Evolutionary conservation across 2,329 filamentous ascomycete genomes (phyloP).

Genomic region (Xylariaceae sp.): DNA sequence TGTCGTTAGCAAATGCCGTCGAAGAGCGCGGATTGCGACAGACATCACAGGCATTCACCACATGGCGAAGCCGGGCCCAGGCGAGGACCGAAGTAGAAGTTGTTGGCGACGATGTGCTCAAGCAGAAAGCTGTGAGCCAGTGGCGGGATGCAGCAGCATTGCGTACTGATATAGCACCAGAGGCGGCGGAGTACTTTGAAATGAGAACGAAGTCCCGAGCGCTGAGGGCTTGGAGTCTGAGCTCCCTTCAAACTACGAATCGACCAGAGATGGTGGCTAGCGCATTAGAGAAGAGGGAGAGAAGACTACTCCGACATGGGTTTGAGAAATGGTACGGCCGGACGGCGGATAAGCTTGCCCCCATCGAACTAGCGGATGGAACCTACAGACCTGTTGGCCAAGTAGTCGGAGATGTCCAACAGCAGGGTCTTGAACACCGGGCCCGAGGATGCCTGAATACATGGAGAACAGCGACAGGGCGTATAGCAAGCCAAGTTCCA

Average conservation of each 20-base stretch:
- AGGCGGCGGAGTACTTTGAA: constrained; percentile 26
- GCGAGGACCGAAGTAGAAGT: constrained; percentile 20
- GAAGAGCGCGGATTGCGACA: constrained; percentile 24
- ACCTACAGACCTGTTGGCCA: constrained; percentile 23
- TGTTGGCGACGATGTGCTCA: constrained; percentile 21
- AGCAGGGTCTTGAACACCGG: constrained; percentile 19
- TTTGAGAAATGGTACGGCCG: constrained; percentile 30
- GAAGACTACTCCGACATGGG: constrained; percentile 24
- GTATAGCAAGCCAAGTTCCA: constrained; percentile 8
- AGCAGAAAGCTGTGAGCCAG: constrained; percentile 23
- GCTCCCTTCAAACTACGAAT: constrained; percentile 28
- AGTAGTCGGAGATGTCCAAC: constrained; percentile 24
- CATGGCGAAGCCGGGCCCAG: constrained; percentile 26
- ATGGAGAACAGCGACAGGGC: constrained; percentile 24
- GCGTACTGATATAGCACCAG: constrained; percentile 18
- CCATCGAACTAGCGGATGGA: constrained; percentile 24
- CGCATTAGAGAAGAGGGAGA: constrained; percentile 29
- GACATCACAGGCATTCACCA: constrained; percentile 19
- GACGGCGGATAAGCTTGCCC: constrained; percentile 28
- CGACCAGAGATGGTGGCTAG: constrained; percentile 29
- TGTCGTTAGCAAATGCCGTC: constrained; percentile 21
- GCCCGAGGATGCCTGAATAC: constrained; percentile 21
- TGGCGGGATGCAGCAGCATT: constrained; percentile 24
- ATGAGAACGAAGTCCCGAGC: constrained; percentile 21
- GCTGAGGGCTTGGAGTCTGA: constrained; percentile 30